phyloP scores from a whole-genome alignment of 495 filamentous ascomycete genomes.

The Hyaloscypha hepaticicola region DNA sequence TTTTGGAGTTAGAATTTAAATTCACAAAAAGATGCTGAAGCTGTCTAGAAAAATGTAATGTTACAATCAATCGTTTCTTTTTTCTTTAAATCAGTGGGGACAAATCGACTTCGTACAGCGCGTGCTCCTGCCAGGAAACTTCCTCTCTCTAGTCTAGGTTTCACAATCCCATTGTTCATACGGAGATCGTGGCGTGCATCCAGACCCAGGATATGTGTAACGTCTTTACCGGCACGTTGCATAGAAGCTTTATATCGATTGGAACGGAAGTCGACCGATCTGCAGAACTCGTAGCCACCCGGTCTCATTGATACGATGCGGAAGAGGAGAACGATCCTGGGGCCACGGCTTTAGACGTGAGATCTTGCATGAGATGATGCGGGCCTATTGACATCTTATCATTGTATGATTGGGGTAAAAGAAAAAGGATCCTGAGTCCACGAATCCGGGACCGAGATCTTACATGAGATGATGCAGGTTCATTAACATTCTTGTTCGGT shows the following conservation, averaged over 20 bases:
- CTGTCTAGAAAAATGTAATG: not conserved
- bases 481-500: not conserved
- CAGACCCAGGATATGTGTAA: not conserved
- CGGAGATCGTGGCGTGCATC: not conserved
- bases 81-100: not conserved
- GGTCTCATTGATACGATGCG: not conserved
- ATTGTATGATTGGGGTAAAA: too few species aligned
- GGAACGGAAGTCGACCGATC: slow-evolving; percentile 10
- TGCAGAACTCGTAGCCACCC: slow-evolving; percentile 7
- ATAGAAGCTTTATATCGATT: slow-evolving; percentile 1
- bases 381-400: too few species aligned
- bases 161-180: not conserved
- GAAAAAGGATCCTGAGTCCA: not conserved
- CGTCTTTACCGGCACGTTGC: slow-evolving; percentile 1
- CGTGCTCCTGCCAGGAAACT: not conserved
- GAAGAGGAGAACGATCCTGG: too few species aligned
- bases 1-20: not conserved
- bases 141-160: not conserved
- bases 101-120: not conserved
- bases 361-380: too few species aligned
- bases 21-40: not conserved
- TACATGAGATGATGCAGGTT: not conserved
- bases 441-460: not conserved
- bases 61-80: not conserved
- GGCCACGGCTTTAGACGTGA: too few species aligned